Evolutionary conservation across 2,329 filamentous ascomycete genomes (phyloP), one percentile per base, ranked within the genome.

Genomic region (Huntiella savannae): DNA sequence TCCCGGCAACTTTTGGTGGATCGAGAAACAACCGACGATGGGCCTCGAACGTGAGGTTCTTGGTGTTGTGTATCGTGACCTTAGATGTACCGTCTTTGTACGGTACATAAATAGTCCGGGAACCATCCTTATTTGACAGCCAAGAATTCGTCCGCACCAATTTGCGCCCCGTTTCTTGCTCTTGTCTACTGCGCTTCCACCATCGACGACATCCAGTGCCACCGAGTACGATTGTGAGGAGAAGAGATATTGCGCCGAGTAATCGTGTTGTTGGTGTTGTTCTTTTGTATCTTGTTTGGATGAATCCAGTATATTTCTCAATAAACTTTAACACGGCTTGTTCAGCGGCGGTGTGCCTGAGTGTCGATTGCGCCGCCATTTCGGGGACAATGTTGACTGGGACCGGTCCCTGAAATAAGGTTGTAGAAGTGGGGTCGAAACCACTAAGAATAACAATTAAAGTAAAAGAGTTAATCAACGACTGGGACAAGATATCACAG

Each of bases 31-130:
- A 70, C 19, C 92, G 73, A 28, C 91, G 75, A 63, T 98, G 91
- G 4, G 91, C 92, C 68, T 98, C 88, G 59, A 96, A 98, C 0
- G 91, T 98, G 33, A 88, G 81, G 15, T 78, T 75, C 58, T 95
- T 95, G 22, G 87, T 98, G 4, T 82, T 79, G 58, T 84, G 70
- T 52, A 98, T 95, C 48, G 82, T 80, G 41, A 98, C 88, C 61
- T 92, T 93, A 53, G 86, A 82, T 2, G 86, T 94, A 46, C 77
- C 70, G 54, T 86, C 75, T 60, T 84, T 85, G 62, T 94, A 91
- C 2, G 88, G 87, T 22, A 98, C 91, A 58, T 91, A 96, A 49
- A 98, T 91, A 11, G 86, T 93, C 47, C 91, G 73, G 42, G 85
- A 88, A 43, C 91, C 91, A 67, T 96, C 91, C 64, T 95, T 95